Evolutionary conservation across 139 green algal genomes (phyloP).

Genomic region (Nannochloris sp.): DNA sequence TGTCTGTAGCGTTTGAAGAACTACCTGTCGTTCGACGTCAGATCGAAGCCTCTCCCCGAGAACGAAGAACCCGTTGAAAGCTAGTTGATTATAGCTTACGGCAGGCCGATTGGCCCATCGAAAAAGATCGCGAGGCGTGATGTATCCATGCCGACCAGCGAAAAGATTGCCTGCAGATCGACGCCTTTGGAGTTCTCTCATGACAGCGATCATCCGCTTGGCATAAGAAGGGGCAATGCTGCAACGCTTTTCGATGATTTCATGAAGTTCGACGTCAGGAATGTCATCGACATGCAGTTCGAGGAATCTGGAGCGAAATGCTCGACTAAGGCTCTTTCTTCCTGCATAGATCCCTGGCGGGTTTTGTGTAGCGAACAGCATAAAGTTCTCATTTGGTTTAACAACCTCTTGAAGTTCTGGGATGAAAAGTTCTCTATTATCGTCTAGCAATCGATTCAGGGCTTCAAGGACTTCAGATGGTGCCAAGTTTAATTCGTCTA

Average conservation of each 20-base stretch:
- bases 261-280: conserved; percentile 81
- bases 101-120: conserved; percentile 74
- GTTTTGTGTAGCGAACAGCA: conserved; percentile 99
- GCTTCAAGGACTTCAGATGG: conserved; percentile 91
- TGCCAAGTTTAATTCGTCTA: conserved; percentile 98
- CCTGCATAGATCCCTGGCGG: conserved; percentile 76
- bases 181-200: conserved; percentile 82
- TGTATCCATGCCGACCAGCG: conserved; percentile 89
- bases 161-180: conserved; percentile 68
- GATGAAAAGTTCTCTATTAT: conserved; percentile 97
- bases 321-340: conserved; percentile 74
- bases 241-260: conserved; percentile 78
- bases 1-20: conserved; percentile 62
- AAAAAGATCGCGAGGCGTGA: conserved; percentile 96
- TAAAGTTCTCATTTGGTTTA: conserved; percentile 92
- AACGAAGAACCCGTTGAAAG: conserved; percentile 78
- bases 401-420: conserved; percentile 92
- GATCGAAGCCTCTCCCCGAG: conserved; percentile 82
- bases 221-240: conserved; percentile 70
- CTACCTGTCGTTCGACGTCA: conserved; percentile 57
- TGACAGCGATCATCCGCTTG: conserved; percentile 76
- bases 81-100: conserved; percentile 79
- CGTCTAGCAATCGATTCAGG: conserved; percentile 96
- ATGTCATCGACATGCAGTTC: conserved; percentile 98
- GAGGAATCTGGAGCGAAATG: conserved; percentile 88